phyloP scores from a whole-genome alignment of 495 filamentous ascomycete species.

The Astrothelium macrocarpum region DNA sequence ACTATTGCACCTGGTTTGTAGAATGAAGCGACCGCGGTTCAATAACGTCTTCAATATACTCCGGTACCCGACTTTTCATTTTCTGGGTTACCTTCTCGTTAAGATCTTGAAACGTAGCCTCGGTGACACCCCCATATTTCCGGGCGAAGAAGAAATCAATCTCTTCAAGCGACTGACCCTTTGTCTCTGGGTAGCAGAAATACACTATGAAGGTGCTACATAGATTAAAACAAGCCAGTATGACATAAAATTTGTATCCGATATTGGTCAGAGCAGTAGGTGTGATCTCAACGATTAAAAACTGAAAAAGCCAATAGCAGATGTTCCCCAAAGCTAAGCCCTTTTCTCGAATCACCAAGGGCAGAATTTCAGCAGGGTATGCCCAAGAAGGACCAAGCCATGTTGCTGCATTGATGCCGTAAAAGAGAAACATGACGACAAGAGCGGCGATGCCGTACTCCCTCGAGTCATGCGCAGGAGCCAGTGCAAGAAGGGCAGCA shows the following conservation, averaged over 20 bases:
- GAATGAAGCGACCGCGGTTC: too few species aligned
- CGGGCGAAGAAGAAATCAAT: not conserved
- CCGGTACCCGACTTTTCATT: not conserved
- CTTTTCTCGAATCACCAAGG: conserved; percentile 60
- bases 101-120: not conserved
- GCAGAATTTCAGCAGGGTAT: conserved; percentile 51
- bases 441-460: not conserved
- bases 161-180: not conserved
- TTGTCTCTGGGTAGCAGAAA: not conserved
- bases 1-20: too few species aligned
- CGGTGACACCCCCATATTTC: not conserved
- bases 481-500: not conserved
- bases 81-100: not conserved
- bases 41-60: not conserved
- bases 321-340: conserved; percentile 44
- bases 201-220: not conserved
- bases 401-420: conserved; percentile 22
- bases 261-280: not conserved
- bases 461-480: not conserved
- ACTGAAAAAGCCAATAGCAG: conserved; percentile 3
- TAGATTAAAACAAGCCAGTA: not conserved
- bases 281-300: conserved; percentile 1
- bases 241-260: not conserved
- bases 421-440: conserved; percentile 28
- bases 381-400: conserved; percentile 47